Base-by-base conservation (phyloP, 306 rosid genomes). In the Trifolium fragiferum region DNA sequence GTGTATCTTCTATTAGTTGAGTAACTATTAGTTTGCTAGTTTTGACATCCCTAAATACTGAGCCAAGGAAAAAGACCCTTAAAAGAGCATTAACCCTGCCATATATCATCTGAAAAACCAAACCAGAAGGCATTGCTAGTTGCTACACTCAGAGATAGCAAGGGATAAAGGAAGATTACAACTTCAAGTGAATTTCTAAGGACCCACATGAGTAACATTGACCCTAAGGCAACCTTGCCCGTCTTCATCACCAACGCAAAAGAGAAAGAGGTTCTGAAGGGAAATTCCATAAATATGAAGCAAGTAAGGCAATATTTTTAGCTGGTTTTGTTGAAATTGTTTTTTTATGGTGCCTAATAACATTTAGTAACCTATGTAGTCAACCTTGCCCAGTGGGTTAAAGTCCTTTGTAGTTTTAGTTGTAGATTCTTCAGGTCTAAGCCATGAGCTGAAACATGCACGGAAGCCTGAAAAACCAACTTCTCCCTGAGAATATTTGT, bases 381-480 rank as follows among this genome's bases (percentile, higher is more conserved):
- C 40, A 57, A 15, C 54, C n/a, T n/a, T 14, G 13, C 41, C 21
- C 15, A 5, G 20, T 40, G 9, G 55, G 54, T 38, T 38, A 72
- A 72, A 54, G 43, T 40, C 21, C 66, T 60, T 23, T 32, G 40
- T 57, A 13, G 76, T 38, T 21, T 25, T 51, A 11, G 62, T 38
- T 21, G 27, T 33, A 11, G 62, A 72, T 40, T 23, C 76, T 46
- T 41, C 58, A 72, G 67, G 67, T 33, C 27, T 23, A 72, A 55
- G 51, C 76, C 76, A 19, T 25, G 18, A 57, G 67, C 57, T 25
- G 67, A 57, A 72, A 58, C 27, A 57, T 40, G 67, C 30, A 57
- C 21, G 6, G 30, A 72, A 15, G 41, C 67, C 35, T 40, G 40
- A 40, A 72, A 72, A 58, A 41, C 35, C 25, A 54, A 33, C 25